Base-by-base conservation (phyloP, 805 yeast species). In the Zygosaccharomyces rouxii region DNA sequence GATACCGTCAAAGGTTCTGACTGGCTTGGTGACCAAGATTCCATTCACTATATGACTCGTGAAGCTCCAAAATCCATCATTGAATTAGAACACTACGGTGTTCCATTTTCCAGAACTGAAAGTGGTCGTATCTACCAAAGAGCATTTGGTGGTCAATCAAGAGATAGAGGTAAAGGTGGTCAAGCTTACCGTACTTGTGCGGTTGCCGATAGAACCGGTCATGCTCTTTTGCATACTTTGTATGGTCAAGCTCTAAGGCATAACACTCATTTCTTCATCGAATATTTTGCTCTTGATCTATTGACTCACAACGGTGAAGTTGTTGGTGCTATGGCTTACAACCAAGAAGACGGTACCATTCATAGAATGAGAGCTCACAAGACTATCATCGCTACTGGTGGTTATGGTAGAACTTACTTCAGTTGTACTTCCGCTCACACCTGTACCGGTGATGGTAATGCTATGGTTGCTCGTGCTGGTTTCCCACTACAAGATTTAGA, bases 171-270 rank as follows among this genome's bases (percentile, higher is more conserved):
- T 69, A 89, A 94, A 70, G 97, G 96, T 67, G 99, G 99, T 53
- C 99, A 92, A 75, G 98, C 98, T 49, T 92, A 94, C 79, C 85
- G 99, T 78, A 92, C 98, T 50, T 92, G 98, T 76, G 99, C 99
- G 35, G 99, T 94, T 44, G 99, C 99, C 46, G 99, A 92, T 75
- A 84, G 99, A 79, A 92, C 99, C 43, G 99, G 99, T 50, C 99
- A 92, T 69, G 97, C 98, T 21, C 77, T 92, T 68, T 79, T 92
- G 71, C 99, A 92, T 74, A 86, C 98, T 38, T 76, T 92, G 58
- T 92, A 92, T 69, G 98, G 98, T 59, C 98, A 92, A 76, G 87
- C 97, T 35, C 78, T 94, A 65, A 83, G 95, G 72, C 96, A 89
- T 73, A 92, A 94, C 77, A 90, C 98, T 57, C 96, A 94, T 71